Conservation (phyloP, 495 filamentous ascomycete species). For the Glonium stellatum region DNA sequence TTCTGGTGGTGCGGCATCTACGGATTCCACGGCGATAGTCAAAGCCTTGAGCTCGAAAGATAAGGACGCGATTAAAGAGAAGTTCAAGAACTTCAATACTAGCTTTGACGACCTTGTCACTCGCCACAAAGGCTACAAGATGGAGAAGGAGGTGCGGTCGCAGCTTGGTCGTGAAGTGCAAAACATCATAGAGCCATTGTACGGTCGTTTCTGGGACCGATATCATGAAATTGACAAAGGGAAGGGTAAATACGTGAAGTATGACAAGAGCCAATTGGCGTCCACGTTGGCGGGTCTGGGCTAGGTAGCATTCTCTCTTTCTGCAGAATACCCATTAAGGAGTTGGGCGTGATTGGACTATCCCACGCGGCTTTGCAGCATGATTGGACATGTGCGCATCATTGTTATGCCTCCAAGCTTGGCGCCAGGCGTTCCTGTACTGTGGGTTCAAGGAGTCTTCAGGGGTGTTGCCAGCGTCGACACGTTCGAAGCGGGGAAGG, state of each 20-base stretch:
- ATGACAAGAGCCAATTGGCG: slow-evolving; percentile 60
- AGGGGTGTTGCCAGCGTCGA: neutral
- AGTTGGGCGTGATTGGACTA: slow-evolving; percentile 13
- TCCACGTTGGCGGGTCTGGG: slow-evolving; percentile 32
- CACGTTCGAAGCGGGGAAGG: too few relatives aligned
- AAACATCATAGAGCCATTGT: slow-evolving; percentile 85
- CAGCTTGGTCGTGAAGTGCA: slow-evolving; percentile 76
- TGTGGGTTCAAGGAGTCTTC: neutral
- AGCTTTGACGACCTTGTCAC: slow-evolving; percentile 81
- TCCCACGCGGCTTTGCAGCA: neutral
- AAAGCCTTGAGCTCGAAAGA: slow-evolving; percentile 80
- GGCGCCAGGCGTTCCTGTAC: neutral
- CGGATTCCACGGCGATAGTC: slow-evolving; percentile 73
- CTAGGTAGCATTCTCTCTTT: neutral
- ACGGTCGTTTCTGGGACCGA: slow-evolving; percentile 90
- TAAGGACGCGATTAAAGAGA: slow-evolving; percentile 91
- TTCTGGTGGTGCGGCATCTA: slow-evolving; percentile 54
- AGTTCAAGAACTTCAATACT: slow-evolving; percentile 85
- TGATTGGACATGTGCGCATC: slow-evolving; percentile 2
- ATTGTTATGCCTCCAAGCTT: neutral
- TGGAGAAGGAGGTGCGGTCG: slow-evolving; percentile 76
- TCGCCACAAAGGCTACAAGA: slow-evolving; percentile 71
- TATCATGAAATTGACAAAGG: slow-evolving; percentile 98
- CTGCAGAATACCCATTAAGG: neutral
- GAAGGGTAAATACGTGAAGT: slow-evolving; percentile 94